Percentiles rank a stretch among this genome's conserved stretches.
phyloP scores from a whole-genome alignment of 176 grass and related monocot genomes.

The barley (Hordeum vulgare) region MorexV3_pseudomolecules_assembly NC_058518.1:413453773-413454272 shows the following conservation, averaged over 20 bases:
- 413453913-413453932: slow-evolving; percentile 55
- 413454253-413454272: slow-evolving; percentile 68
- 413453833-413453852: slow-evolving; percentile 60
- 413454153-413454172: slow-evolving; percentile 44
- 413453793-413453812: slow-evolving; percentile 58
- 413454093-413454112: slow-evolving; percentile 43
- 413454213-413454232: slow-evolving; percentile 60
- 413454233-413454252: slow-evolving; percentile 91
- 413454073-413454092: slow-evolving; percentile 65
- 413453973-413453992: slow-evolving; percentile 51
- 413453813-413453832: slow-evolving; percentile 86
- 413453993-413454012: slow-evolving; percentile 33
- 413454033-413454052: slow-evolving; percentile 46
- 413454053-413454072: slow-evolving; percentile 62
- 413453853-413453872: slow-evolving; percentile 66
- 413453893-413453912: slow-evolving; percentile 59
- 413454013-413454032: slow-evolving; percentile 47
- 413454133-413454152: slow-evolving; percentile 69
- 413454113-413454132: slow-evolving; percentile 41
- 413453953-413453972: slow-evolving; percentile 44
- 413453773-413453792: slow-evolving; percentile 48
- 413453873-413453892: slow-evolving; percentile 40
- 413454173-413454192: slow-evolving; percentile 28
- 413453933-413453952: slow-evolving; percentile 65
- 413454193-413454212: slow-evolving; percentile 66